These are phyloP conservation scores for Hanseniaspora guilliermondii DNA, from an alignment of 805 yeast genomes.

Conservation along the genomic window DNA sequence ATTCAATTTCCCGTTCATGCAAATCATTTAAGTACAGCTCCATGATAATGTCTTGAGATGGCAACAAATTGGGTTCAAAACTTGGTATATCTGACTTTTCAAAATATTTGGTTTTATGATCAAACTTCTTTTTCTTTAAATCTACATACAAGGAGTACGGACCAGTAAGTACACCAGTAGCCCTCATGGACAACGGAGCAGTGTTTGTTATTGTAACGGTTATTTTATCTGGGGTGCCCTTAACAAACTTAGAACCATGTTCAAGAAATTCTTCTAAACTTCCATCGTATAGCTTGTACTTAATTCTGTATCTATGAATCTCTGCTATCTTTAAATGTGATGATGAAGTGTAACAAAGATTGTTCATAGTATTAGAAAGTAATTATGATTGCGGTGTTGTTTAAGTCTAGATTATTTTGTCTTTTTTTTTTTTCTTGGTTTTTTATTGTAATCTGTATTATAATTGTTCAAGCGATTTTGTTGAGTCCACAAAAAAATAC, in stretches of 20 bases:
- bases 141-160: conserved; percentile 68
- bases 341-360: conserved; percentile 33
- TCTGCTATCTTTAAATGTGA: conserved; percentile 47
- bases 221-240: conserved; percentile 17
- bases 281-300: conserved; percentile 33
- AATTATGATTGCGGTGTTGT: neutral
- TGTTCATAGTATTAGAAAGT: neutral
- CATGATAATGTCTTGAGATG: conserved; percentile 51
- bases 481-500: neutral
- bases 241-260: neutral
- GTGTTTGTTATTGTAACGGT: conserved; percentile 51
- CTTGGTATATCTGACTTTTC: conserved; percentile 68
- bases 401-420: neutral
- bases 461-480: neutral
- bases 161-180: conserved; percentile 56
- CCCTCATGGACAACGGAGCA: conserved; percentile 39
- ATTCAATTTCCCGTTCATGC: conserved; percentile 38
- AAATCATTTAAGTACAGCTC: conserved; percentile 56
- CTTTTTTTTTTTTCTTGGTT: neutral
- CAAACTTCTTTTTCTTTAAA: conserved; percentile 44
- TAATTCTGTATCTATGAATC: conserved; percentile 41
- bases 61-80: conserved; percentile 57
- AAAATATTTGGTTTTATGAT: conserved; percentile 38
- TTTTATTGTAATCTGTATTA: too few relatives aligned
- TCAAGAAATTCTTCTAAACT: neutral